phyloP scores from a whole-genome alignment of 169 alveolate genomes.

The Babesia gibsoni region DNA sequence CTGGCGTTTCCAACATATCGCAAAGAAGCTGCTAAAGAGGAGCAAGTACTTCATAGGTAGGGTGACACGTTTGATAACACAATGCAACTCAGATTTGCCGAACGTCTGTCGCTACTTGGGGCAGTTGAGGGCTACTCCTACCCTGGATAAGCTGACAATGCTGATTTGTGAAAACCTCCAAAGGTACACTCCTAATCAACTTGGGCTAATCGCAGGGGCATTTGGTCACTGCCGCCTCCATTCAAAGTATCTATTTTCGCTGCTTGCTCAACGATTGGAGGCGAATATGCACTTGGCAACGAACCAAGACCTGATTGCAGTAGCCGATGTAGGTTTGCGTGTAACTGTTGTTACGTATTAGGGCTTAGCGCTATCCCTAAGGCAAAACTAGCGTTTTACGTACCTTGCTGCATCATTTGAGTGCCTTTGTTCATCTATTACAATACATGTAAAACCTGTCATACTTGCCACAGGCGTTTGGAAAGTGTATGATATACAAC shows the following conservation, averaged over 20 bases:
- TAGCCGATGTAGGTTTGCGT: conserved; percentile 33
- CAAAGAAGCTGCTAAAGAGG: conserved; percentile 59
- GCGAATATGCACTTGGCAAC: conserved; percentile 41
- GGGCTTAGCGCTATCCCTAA: not conserved
- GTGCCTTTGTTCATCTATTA: no score
- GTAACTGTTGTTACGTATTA: not conserved
- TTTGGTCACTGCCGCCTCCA: conserved; percentile 69
- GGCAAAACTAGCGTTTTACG: no score
- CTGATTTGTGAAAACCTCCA: conserved; percentile 56
- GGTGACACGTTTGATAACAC: no score
- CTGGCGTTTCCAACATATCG: conserved; percentile 75
- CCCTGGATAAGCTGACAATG: conserved; percentile 67
- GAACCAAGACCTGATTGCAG: conserved; percentile 22
- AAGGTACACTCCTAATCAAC: conserved; percentile 70
- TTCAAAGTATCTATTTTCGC: conserved; percentile 69
- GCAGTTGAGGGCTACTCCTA: conserved; percentile 68
- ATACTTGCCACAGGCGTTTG: conserved; percentile 50
- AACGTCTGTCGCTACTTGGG: conserved; percentile 74
- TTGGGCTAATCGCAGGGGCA: conserved; percentile 64
- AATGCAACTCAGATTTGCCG: conserved; percentile 65
- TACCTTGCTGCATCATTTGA: no score
- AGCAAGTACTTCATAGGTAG: conserved; percentile 69
- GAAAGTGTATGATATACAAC: conserved; percentile 54
- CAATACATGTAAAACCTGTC: no score
- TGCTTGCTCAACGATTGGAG: conserved; percentile 40